Conservation (phyloP, 2,329 filamentous ascomycete species). For the Ascochyta viciae-villosae region DNA sequence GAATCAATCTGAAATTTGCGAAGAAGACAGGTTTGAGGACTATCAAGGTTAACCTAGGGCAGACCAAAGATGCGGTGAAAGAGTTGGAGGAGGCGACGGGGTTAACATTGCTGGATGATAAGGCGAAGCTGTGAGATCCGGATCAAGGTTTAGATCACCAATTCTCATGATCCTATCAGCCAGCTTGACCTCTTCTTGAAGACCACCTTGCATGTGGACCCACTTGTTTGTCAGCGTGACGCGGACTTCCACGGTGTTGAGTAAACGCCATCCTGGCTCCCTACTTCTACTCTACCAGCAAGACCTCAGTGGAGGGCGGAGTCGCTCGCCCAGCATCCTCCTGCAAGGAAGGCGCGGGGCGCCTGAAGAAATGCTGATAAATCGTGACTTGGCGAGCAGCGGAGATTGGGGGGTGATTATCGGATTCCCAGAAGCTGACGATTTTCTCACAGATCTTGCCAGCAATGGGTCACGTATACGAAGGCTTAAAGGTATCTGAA, state of each 20-base stretch:
- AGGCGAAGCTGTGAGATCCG: constrained; percentile 33
- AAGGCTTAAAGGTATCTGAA: not conserved
- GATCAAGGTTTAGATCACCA: not conserved
- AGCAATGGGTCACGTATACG: not conserved
- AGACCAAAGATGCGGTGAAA: constrained; percentile 79
- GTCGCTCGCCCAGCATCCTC: not conserved
- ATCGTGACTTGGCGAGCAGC: not conserved
- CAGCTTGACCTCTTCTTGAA: too few relatives aligned
- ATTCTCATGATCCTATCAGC: too few relatives aligned
- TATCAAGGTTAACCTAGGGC: constrained; percentile 82
- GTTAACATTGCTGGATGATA: constrained; percentile 63
- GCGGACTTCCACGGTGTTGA: not conserved
- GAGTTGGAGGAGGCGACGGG: constrained; percentile 80
- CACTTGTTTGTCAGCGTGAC: constrained; percentile 8
- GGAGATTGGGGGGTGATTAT: not conserved
- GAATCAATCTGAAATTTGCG: constrained; percentile 85
- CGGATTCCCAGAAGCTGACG: not conserved
- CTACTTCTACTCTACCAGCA: not conserved
- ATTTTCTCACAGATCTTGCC: not conserved
- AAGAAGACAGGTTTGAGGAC: constrained; percentile 78
- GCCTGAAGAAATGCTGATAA: not conserved
- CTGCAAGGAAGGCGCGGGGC: not conserved
- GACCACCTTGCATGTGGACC: too few relatives aligned
- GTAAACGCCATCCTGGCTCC: constrained; percentile 5
- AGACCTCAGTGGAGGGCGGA: not conserved